These are phyloP conservation scores for Thalassiosira livingstoniorum DNA, from an alignment of 352 stramenopile genomes.

Conservation along the genomic window DNA sequence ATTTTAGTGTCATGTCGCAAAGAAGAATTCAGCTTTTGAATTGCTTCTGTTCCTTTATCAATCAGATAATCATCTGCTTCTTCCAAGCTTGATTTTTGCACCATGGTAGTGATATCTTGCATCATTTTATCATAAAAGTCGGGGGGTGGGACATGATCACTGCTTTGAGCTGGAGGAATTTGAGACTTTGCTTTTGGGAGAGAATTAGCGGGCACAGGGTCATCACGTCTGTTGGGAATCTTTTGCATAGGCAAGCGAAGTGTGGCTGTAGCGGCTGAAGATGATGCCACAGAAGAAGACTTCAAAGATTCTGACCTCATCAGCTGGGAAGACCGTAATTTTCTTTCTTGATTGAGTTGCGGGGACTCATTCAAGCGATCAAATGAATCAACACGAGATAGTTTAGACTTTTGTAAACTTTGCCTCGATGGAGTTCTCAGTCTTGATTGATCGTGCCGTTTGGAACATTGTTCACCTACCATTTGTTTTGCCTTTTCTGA, in stretches of 20 bases:
- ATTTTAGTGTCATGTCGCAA: slow-evolving; percentile 23
- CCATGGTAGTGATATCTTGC: not conserved
- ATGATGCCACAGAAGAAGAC: slow-evolving; percentile 25
- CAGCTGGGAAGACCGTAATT: too few relatives aligned
- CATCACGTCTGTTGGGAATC: slow-evolving; percentile 11
- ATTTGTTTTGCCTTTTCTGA: slow-evolving; percentile 64
- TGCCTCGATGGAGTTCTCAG: slow-evolving; percentile 37
- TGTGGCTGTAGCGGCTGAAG: slow-evolving; percentile 33
- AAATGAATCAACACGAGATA: too few relatives aligned
- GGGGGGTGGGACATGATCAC: not conserved
- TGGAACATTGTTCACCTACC: slow-evolving; percentile 71
- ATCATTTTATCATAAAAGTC: not conserved
- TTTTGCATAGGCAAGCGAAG: slow-evolving; percentile 42
- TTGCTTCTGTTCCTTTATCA: slow-evolving; percentile 28
- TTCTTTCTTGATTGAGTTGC: too few relatives aligned
- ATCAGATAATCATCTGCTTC: slow-evolving; percentile 1
- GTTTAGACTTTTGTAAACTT: too few relatives aligned
- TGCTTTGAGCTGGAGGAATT: not conserved
- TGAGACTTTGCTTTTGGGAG: too few relatives aligned
- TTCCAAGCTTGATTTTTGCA: not conserved
- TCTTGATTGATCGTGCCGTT: slow-evolving; percentile 41
- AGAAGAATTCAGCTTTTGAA: slow-evolving; percentile 16
- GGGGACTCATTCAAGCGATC: too few relatives aligned
- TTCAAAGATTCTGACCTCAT: too few relatives aligned
- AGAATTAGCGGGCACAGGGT: too few relatives aligned